A percentile compares a stretch with the other conserved stretches of the same genome.
These are phyloP conservation scores for Chaetomiaceae sp. DNA, from an alignment of 2,329 filamentous ascomycete genomes.

Conservation along the genomic window DNA sequence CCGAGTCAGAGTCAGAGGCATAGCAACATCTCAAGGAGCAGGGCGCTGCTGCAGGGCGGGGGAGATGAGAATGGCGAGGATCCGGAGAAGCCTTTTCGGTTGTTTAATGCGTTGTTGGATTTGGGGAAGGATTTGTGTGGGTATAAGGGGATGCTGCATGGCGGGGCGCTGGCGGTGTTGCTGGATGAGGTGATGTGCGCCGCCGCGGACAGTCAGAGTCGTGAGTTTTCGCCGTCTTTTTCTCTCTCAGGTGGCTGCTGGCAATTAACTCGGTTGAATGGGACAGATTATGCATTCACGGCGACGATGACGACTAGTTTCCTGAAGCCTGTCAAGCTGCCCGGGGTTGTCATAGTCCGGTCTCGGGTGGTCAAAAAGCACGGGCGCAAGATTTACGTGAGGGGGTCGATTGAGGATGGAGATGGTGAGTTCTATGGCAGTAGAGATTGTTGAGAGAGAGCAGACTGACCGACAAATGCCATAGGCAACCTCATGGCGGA, in stretches of 20 bases:
- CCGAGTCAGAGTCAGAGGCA: neutral
- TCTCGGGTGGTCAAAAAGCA: slow-evolving; percentile 18
- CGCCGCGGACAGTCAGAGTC: slow-evolving; percentile 15
- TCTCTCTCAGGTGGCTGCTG: neutral
- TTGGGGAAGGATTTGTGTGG: slow-evolving; percentile 21
- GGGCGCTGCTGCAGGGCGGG: slow-evolving; percentile 10
- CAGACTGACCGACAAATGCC: neutral
- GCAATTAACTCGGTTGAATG: too few relatives aligned
- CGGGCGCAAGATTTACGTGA: slow-evolving; percentile 19
- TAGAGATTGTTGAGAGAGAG: neutral
- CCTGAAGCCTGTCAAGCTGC: slow-evolving; percentile 16
- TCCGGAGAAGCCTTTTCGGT: slow-evolving; percentile 17
- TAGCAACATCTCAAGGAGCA: slow-evolving; percentile 6
- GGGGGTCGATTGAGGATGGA: slow-evolving; percentile 21
- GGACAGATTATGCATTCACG: slow-evolving; percentile 16
- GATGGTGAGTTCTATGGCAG: slow-evolving; percentile 10
- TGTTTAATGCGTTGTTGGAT: slow-evolving; percentile 23
- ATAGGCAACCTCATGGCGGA: slow-evolving; percentile 16
- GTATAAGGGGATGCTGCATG: slow-evolving; percentile 18
- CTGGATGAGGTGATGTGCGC: slow-evolving; percentile 24
- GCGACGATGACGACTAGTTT: slow-evolving; percentile 18
- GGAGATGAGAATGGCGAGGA: slow-evolving; percentile 15
- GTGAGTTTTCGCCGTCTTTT: slow-evolving; percentile 8
- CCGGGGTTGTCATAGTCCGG: slow-evolving; percentile 17
- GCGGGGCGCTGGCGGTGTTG: slow-evolving; percentile 16